These are phyloP conservation scores for Talaromyces thailandensis DNA, from an alignment of 495 filamentous ascomycete species.

Conservation along the genomic window DNA sequence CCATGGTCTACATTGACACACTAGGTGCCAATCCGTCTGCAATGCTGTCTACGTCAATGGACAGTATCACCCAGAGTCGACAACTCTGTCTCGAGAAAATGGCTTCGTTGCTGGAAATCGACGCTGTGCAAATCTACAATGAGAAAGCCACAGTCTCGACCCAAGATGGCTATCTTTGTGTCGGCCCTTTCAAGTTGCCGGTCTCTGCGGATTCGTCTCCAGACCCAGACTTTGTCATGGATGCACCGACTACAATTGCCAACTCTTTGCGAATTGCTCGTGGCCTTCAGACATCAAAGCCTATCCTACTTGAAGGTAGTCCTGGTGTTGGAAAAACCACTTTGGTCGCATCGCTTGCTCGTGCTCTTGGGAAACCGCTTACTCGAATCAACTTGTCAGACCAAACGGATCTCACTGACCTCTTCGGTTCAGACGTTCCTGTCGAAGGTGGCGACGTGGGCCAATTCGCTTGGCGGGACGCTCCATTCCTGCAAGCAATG, in stretches of 20 bases:
- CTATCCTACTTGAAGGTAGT: conserved; percentile 88
- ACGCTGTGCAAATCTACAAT: conserved; percentile 56
- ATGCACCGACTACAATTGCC: conserved; percentile 77
- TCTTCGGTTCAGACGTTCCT: conserved; percentile 96
- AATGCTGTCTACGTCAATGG: conserved; percentile 55
- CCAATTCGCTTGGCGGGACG: conserved; percentile 89
- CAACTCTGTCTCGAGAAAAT: conserved; percentile 64
- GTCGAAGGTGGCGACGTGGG: conserved; percentile 81
- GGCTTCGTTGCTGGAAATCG: conserved; percentile 50
- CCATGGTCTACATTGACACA: conserved; percentile 92
- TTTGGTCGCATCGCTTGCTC: conserved; percentile 74
- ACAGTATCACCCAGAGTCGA: conserved; percentile 52
- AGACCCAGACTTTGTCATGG: conserved; percentile 64
- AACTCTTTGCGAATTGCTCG: conserved; percentile 87
- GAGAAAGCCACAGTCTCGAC: conserved; percentile 39
- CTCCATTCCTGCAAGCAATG: conserved; percentile 93
- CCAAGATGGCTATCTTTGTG: conserved; percentile 38
- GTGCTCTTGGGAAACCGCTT: conserved; percentile 65
- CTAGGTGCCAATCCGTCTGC: conserved; percentile 90
- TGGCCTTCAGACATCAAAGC: conserved; percentile 82
- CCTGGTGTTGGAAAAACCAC: conserved; percentile 98
- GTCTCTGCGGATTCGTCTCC: conserved; percentile 35
- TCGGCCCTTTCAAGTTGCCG: conserved; percentile 66
- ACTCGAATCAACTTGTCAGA: conserved; percentile 95
- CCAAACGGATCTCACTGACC: conserved; percentile 92